phyloP scores from a whole-genome alignment of 192 early-diverging fungal species.

The Linnemannia hyalina region DNA sequence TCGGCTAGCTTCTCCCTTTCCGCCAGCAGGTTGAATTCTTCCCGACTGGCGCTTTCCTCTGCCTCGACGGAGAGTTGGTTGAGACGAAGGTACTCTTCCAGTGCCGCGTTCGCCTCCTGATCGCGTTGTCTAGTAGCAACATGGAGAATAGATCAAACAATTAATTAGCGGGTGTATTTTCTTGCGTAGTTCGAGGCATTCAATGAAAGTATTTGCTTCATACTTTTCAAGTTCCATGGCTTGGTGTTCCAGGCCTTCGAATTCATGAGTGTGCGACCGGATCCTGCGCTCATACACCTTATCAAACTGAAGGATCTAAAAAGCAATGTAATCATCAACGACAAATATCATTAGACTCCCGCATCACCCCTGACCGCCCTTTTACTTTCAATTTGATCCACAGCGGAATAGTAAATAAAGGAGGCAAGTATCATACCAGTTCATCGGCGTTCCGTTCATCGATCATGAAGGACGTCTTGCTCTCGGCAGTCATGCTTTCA shows the following conservation, averaged over 20 bases:
- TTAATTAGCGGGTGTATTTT: background rate
- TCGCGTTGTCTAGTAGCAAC: conserved; percentile 8
- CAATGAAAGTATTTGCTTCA: background rate
- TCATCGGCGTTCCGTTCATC: conserved; percentile 34
- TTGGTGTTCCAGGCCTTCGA: background rate
- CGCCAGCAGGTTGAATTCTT: conserved; percentile 28
- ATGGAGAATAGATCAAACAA: background rate
- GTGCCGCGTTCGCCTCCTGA: conserved; percentile 13
- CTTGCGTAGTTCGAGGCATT: background rate
- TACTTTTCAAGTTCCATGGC: conserved; percentile 35
- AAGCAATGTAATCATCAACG: background rate
- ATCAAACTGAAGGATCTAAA: conserved; percentile 10
- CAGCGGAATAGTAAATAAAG: background rate
- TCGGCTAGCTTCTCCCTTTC: conserved; percentile 17
- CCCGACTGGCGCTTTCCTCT: conserved; percentile 29
- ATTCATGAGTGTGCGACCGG: background rate
- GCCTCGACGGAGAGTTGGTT: conserved; percentile 14
- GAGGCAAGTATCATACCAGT: background rate
- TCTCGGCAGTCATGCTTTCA: background rate
- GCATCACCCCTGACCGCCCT: background rate
- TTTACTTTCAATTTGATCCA: background rate
- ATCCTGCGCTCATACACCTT: conserved; percentile 27
- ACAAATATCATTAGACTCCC: background rate
- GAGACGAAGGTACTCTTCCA: conserved; percentile 10
- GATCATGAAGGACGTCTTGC: background rate